Evolutionary conservation across 352 stramenopile species (phyloP).

Genomic region (Pythium sp.): DNA sequence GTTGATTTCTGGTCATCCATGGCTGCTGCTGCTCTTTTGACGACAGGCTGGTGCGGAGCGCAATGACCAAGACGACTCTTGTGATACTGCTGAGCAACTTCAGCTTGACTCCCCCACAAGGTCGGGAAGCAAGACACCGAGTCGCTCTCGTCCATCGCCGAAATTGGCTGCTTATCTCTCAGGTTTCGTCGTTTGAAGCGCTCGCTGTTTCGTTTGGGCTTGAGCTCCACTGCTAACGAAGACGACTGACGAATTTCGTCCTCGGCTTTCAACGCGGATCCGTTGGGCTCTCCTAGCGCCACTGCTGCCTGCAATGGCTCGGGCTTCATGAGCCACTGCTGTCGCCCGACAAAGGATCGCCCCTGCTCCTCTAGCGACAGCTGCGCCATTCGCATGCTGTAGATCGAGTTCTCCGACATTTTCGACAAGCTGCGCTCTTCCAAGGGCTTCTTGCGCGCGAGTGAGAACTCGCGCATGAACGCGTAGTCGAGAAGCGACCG

Average conservation of each 20-base stretch:
- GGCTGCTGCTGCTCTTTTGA: not conserved
- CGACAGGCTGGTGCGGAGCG: not conserved
- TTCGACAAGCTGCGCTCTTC: constrained; percentile 37
- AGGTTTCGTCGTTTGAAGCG: constrained; percentile 7
- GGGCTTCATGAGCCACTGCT: constrained; percentile 16
- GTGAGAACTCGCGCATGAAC: constrained; percentile 55
- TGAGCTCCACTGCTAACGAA: not conserved
- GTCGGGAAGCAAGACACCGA: constrained; percentile 20
- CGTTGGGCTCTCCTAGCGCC: not conserved
- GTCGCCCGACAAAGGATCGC: constrained; percentile 8
- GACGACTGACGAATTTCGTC: not conserved
- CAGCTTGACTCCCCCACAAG: constrained; percentile 9
- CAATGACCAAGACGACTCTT: not conserved
- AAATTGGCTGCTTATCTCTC: not conserved
- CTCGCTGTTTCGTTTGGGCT: not conserved
- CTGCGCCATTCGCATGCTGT: constrained; percentile 44
- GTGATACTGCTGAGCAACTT: not conserved
- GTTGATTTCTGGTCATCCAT: not conserved
- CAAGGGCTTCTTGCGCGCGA: constrained; percentile 32
- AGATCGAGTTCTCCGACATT: constrained; percentile 37
- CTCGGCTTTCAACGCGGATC: not conserved
- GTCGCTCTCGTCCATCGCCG: not conserved
- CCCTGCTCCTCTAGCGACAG: constrained; percentile 36
- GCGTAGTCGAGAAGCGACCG: constrained; percentile 45
- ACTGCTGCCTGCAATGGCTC: not conserved